phyloP scores from a whole-genome alignment of 2,329 filamentous ascomycete genomes.

The Xylaria sp. region DNA sequence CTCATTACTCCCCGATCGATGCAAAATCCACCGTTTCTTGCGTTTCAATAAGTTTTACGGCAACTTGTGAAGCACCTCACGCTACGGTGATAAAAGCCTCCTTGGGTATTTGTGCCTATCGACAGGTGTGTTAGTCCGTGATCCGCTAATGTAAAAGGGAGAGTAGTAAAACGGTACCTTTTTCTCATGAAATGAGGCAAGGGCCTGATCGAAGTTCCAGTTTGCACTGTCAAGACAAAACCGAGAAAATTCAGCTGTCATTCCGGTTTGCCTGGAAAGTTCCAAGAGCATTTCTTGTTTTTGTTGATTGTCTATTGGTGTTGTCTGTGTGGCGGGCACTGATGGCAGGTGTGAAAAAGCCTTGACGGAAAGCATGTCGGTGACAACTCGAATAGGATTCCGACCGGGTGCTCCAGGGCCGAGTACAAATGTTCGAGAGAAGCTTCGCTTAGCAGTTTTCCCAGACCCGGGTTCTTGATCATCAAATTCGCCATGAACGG shows the following conservation, averaged over 20 bases:
- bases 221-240: constrained; percentile 82
- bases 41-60: neutral
- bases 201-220: constrained; percentile 83
- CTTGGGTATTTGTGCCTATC: constrained; percentile 59
- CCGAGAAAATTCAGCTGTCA: constrained; percentile 81
- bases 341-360: constrained; percentile 67
- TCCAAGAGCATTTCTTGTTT: constrained; percentile 79
- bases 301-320: constrained; percentile 56
- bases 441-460: constrained; percentile 75
- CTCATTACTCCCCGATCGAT: constrained; percentile 43
- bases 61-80: constrained; percentile 18
- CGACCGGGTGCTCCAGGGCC: constrained; percentile 76
- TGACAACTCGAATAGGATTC: constrained; percentile 78
- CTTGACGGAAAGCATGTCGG: constrained; percentile 80
- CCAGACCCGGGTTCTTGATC: constrained; percentile 71
- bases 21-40: constrained; percentile 33
- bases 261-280: constrained; percentile 79
- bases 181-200: constrained; percentile 78
- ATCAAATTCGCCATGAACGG: constrained; percentile 85
- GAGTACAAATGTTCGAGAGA: constrained; percentile 83
- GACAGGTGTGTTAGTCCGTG: constrained; percentile 26
- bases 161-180: constrained; percentile 65
- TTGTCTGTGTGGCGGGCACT: constrained; percentile 42
- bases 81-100: constrained; percentile 56
- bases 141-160: constrained; percentile 14